phyloP scores from a whole-genome alignment of 176 grass and related monocot genomes.

The Oryza meridionalis region DNA sequence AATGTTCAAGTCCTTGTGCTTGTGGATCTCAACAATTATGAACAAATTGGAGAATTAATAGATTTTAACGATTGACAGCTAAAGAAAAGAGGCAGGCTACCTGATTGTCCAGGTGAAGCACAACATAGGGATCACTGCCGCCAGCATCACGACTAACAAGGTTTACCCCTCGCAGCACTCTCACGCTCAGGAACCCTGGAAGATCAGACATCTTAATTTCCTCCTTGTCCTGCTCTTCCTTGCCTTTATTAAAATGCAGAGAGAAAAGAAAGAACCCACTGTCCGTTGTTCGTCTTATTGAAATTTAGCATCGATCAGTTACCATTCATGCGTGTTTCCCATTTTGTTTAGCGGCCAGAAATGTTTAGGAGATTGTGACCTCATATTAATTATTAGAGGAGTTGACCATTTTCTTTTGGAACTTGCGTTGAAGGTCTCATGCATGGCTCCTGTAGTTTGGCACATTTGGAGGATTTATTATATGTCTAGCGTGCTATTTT shows the following conservation, averaged over 20 bases:
- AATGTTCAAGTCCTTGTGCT: neutral
- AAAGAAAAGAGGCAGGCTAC: neutral
- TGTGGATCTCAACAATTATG: neutral
- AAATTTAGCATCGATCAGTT: neutral
- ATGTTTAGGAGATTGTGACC: neutral
- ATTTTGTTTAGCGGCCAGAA: neutral
- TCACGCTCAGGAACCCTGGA: constrained; percentile 52
- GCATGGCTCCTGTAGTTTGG: neutral
- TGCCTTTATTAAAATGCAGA: neutral
- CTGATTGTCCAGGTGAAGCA: constrained; percentile 51
- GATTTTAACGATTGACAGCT: neutral
- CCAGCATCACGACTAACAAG: constrained; percentile 50
- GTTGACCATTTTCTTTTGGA: constrained; percentile 9
- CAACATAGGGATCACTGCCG: constrained; percentile 60
- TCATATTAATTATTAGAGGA: neutral
- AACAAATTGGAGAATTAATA: neutral
- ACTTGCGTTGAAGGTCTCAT: neutral
- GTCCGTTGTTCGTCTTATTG: too few relatives aligned
- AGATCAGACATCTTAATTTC: constrained; percentile 22
- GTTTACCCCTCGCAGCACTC: constrained; percentile 48
- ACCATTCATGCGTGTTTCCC: neutral
- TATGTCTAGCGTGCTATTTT: neutral
- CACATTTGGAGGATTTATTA: neutral
- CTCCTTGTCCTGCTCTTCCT: neutral
- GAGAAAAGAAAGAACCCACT: neutral